These are phyloP conservation scores for Candida jianshihensis DNA, from an alignment of 805 yeast species.

Conservation along the genomic window DNA sequence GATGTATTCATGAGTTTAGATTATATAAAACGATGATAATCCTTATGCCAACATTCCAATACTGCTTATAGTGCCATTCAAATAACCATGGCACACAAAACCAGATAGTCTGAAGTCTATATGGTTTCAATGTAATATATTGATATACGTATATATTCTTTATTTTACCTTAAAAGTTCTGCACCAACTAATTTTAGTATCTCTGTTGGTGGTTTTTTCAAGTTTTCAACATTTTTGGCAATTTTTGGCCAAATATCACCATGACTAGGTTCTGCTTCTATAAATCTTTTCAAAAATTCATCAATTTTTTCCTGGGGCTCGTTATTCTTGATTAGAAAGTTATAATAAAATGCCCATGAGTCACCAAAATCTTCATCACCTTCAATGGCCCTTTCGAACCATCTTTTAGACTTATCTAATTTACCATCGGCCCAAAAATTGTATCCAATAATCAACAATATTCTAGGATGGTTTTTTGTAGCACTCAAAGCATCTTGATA, in stretches of 20 bases:
- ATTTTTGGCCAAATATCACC: conserved; percentile 57
- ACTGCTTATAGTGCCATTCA: too few species aligned
- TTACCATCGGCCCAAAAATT: conserved; percentile 64
- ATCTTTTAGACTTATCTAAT: conserved; percentile 52
- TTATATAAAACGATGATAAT: too few species aligned
- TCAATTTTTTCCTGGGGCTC: conserved; percentile 27
- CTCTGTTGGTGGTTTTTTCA: conserved; percentile 33
- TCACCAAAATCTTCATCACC: conserved; percentile 63
- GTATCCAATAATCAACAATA: conserved; percentile 59
- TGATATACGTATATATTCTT: background rate
- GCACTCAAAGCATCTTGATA: conserved; percentile 65
- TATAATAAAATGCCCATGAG: conserved; percentile 61
- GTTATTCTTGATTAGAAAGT: conserved; percentile 32
- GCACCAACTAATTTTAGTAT: conserved; percentile 26
- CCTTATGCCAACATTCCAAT: too few species aligned
- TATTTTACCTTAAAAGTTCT: background rate
- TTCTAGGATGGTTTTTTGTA: conserved; percentile 52
- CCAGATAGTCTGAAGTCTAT: too few species aligned
- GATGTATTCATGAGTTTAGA: too few species aligned
- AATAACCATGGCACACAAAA: too few species aligned
- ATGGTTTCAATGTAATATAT: too few species aligned
- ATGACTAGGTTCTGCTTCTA: conserved; percentile 45
- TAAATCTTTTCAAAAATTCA: conserved; percentile 29
- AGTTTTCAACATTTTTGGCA: conserved; percentile 41
- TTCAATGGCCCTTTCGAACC: conserved; percentile 67